Base-by-base conservation (phyloP, 768 basidiomycete species). In the Phylloporus scabripes region DNA sequence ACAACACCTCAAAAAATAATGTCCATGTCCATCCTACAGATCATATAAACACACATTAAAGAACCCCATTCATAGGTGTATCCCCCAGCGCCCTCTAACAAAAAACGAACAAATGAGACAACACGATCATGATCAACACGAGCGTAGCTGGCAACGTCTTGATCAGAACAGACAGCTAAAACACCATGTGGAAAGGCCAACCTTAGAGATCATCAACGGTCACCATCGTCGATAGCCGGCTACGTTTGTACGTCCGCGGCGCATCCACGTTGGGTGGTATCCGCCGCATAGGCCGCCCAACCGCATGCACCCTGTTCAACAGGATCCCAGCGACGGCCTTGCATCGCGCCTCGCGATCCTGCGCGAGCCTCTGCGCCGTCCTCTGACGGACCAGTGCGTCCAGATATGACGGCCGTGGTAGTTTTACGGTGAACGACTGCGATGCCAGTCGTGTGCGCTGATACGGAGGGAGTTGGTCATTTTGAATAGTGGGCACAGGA, bases 321-420 rank as follows among this genome's bases (percentile, higher is more conserved):
- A 83, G 61, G 40, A 80, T 80, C 17, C 77, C 79, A 2, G 81
- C 81, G 1, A 83, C 79, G 46, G 81, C 72, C 57, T 72, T 73
- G 50, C 75, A 72, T 12, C 73, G 69, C 5, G 72, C 69, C 48
- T 73, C 72, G 51, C 61, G 67, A 48, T 72, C 71, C 62, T 60
- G 62, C 42, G 58, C 66, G 55, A 60, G 54, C 32, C 65, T 39
- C 38, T 65, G 66, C 4, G 66, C 64, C 26, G 66, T 65, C 42
- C 64, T 42, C 45, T 66, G 66, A 5, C 66, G 65, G 9, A 68
- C 55, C 24, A 66, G 31, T 7, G 53, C 51, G 7, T 66, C 64
- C 2, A 66, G 26, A 23, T 60, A 52, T 1, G 52, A 52, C 1
- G 57, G 15, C 7, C 60, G 59, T 0, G 66, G 67, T 8, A 68